Conservation (phyloP, 2,329 filamentous ascomycete species). For the Aspergillus aculeatinus region DNA sequence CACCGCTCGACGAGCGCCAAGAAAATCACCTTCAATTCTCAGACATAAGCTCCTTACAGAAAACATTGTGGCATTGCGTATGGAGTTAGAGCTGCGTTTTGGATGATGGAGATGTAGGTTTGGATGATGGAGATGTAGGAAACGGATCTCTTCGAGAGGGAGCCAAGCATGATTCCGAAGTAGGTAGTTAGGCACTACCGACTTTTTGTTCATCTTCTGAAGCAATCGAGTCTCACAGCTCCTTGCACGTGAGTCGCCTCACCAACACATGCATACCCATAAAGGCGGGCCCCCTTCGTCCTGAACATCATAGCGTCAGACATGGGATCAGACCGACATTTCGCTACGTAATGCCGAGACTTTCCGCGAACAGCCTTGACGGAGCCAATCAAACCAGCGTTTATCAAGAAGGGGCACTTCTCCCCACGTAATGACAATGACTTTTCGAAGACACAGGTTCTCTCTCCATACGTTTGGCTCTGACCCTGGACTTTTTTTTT, state of each 20-base stretch:
- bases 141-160: background rate
- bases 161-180: background rate
- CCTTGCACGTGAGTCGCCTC: background rate
- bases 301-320: background rate
- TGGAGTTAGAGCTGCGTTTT: background rate
- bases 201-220: background rate
- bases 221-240: background rate
- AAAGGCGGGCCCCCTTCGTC: background rate
- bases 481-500: no score
- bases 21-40: background rate
- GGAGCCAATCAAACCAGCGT: no score
- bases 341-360: background rate
- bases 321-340: background rate
- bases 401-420: no score
- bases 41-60: background rate
- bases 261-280: background rate
- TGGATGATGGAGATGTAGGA: background rate
- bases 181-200: background rate
- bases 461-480: no score
- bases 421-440: no score
- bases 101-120: background rate
- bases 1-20: background rate
- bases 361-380: background rate
- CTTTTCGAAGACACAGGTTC: no score
- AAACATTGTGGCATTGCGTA: background rate